Conservation (phyloP, 1,139 yeast genomes). For the Debaryomyces nepalensis region DNA sequence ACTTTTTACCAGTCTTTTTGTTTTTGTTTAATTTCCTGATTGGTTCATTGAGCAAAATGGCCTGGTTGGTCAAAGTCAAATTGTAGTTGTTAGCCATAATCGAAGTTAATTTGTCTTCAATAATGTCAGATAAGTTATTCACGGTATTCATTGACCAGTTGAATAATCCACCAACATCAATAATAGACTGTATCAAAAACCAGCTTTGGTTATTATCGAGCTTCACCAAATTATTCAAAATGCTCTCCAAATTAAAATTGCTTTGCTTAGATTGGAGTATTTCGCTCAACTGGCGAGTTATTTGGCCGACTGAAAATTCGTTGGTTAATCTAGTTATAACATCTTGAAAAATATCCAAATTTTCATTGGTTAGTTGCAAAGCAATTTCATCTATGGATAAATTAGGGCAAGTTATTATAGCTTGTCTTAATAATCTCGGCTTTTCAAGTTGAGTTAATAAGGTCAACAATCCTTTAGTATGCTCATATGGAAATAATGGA, state of each 20-base stretch:
- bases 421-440: constrained; percentile 76
- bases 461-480: constrained; percentile 57
- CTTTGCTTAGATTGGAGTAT: constrained; percentile 25
- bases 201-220: constrained; percentile 51
- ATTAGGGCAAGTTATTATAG: constrained; percentile 77
- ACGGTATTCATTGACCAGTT: constrained; percentile 60
- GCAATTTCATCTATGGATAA: constrained; percentile 67
- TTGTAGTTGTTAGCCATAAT: constrained; percentile 57
- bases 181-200: constrained; percentile 61
- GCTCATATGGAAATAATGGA: constrained; percentile 75
- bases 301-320: constrained; percentile 57
- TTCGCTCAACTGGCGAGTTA: constrained; percentile 40
- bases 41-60: constrained; percentile 34
- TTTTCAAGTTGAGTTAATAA: constrained; percentile 45
- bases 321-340: constrained; percentile 66
- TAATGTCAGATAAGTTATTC: constrained; percentile 44
- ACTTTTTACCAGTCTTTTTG: constrained; percentile 16
- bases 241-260: constrained; percentile 43
- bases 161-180: constrained; percentile 76
- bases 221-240: constrained; percentile 37
- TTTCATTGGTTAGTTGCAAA: constrained; percentile 50
- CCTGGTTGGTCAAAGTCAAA: constrained; percentile 59
- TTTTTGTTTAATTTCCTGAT: constrained; percentile 26
- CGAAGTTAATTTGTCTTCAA: constrained; percentile 54
- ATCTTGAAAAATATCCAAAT: constrained; percentile 68